Evolutionary conservation across 441 rosid species (phyloP), one percentile per base, ranked within the genome.

Genomic region (Arabidopsis lyrata): DNA sequence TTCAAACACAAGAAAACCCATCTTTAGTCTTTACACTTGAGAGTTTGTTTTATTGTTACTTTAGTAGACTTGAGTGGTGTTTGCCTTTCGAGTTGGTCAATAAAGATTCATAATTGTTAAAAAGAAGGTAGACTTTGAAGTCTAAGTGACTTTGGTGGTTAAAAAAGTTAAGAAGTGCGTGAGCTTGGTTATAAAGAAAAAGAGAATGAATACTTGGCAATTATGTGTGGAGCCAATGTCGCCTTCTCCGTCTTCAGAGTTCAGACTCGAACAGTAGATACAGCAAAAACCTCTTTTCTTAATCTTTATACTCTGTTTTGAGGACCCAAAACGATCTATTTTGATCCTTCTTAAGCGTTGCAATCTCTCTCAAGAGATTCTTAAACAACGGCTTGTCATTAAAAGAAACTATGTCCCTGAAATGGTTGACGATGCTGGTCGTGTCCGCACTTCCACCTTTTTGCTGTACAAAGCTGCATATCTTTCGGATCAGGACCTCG

Each of bases 211-310:
- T 85, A 95, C 98, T 70, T 92, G 88, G 79, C 79, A 85, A 15
- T 92, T 89, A 34, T 92, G 96, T 89, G 91, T 88, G 18, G 95
- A 88, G 50, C 93, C 95, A 64, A 92, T 87, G 69, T 95, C 92
- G 13, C 98, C 97, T 68, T 95, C 93, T 54, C 95, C 93, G 63
- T 95, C 98, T 80, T 88, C 95, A 70, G 84, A 92, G 80, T 88
- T 88, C 95, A 70, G 84, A 92, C 81, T 88, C 92, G 29, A 90
- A 93, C 20, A 88, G 77, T 63, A 92, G 80, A 15, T 97, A 86
- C 5, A 95, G 71, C 96, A 18, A 63, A 44, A 63, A n/a, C 12
- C n/a, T 52, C 41, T 29, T 1, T 45, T 62, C 20, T 38, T 52
- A 70, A 53, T 78, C 77, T 50, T 62, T 83, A 80, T 87, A 88